Evolutionary conservation across 2,329 filamentous ascomycete species (phyloP).

Genomic region (Chaetomiaceae sp.): DNA sequence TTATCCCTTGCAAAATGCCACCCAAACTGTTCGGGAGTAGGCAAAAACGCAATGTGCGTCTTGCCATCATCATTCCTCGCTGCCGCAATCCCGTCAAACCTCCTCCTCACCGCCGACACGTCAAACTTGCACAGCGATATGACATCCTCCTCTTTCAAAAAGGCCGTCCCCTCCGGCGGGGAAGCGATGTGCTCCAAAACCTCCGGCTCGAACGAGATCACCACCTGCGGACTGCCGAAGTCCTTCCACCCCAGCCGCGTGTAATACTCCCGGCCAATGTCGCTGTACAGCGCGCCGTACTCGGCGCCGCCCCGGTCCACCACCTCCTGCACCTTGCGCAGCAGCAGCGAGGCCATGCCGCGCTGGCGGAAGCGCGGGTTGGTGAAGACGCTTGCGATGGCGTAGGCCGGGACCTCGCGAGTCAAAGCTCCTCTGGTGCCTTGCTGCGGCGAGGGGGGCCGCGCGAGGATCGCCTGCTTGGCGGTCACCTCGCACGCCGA

Average conservation of each 20-base stretch:
- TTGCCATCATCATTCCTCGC: constrained; percentile 24
- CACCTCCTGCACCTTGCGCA: constrained; percentile 30
- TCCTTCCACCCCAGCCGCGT: constrained; percentile 34
- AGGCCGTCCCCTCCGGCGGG: constrained; percentile 8
- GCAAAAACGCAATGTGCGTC: constrained; percentile 32
- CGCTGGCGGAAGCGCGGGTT: constrained; percentile 30
- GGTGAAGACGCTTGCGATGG: constrained; percentile 36
- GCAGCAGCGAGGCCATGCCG: constrained; percentile 34
- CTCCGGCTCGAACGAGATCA: constrained; percentile 27
- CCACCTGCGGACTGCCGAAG: constrained; percentile 30
- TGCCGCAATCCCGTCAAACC: constrained; percentile 15
- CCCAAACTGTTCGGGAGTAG: constrained; percentile 27
- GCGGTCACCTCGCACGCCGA: constrained; percentile 32
- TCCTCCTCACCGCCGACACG: constrained; percentile 25
- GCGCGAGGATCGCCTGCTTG: constrained; percentile 27
- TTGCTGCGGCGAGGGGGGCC: too few relatives aligned
- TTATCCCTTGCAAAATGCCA: constrained; percentile 34
- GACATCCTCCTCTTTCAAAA: constrained; percentile 25
- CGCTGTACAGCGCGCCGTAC: constrained; percentile 35
- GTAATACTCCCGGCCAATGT: constrained; percentile 30
- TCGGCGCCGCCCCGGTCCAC: constrained; percentile 31
- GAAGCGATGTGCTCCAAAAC: neutral
- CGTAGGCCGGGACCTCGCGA: constrained; percentile 23
- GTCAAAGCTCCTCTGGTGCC: neutral
- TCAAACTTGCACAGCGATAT: constrained; percentile 26